Conservation (phyloP, 768 basidiomycete species). For the Sistotremastrum niveocremeum region DNA sequence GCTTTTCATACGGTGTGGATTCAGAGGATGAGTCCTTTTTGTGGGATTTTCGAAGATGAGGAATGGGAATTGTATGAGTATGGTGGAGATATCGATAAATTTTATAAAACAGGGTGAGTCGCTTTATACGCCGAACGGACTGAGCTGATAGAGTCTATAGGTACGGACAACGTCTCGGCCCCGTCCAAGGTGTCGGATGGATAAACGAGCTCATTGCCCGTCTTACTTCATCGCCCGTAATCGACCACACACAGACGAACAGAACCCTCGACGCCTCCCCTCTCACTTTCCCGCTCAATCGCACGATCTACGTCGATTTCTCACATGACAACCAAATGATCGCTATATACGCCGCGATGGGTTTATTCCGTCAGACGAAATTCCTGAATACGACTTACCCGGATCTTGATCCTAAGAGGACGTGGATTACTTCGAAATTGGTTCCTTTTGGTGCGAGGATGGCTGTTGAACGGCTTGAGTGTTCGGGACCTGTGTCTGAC, state of each 20-base stretch:
- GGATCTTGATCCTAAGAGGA: slow-evolving; percentile 13
- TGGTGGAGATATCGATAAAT: slow-evolving; percentile 60
- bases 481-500: slow-evolving; percentile 21
- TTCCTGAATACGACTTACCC: no score
- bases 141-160: slow-evolving; percentile 18
- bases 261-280: slow-evolving; percentile 50
- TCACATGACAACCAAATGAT: slow-evolving; percentile 81
- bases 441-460: slow-evolving; percentile 67
- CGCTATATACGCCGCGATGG: slow-evolving; percentile 52
- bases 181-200: slow-evolving; percentile 75
- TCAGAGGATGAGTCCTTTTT: slow-evolving; percentile 47
- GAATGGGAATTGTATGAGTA: slow-evolving; percentile 65
- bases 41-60: slow-evolving; percentile 44
- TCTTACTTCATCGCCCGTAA: slow-evolving; percentile 47
- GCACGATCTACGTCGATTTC: slow-evolving; percentile 63
- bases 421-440: slow-evolving; percentile 44
- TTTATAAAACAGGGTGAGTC: slow-evolving; percentile 58
- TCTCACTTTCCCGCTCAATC: slow-evolving; percentile 57
- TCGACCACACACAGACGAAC: slow-evolving; percentile 66
- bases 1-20: slow-evolving; percentile 60
- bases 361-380: slow-evolving; percentile 20
- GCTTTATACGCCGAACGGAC: no score
- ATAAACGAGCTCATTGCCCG: slow-evolving; percentile 82
- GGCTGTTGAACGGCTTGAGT: slow-evolving; percentile 57
- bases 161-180: slow-evolving; percentile 56